Evolutionary conservation across 2,329 filamentous ascomycete species (phyloP).

Genomic region (Septoria petroselini): DNA sequence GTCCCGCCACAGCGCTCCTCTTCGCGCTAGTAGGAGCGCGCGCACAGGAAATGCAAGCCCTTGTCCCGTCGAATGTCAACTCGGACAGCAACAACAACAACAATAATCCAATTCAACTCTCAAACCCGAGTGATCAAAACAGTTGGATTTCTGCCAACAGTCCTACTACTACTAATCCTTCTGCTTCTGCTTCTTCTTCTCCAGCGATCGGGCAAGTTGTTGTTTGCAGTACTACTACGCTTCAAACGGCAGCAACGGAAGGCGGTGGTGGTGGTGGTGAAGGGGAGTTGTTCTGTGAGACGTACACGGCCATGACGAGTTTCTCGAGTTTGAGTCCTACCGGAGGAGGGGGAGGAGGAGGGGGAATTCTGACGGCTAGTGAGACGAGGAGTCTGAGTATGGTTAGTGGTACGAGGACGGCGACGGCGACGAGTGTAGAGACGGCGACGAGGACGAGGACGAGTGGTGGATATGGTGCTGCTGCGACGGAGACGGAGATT

Average conservation of each 20-base stretch:
- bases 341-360: not conserved
- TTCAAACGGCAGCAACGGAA: too few species aligned
- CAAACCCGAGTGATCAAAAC: not conserved
- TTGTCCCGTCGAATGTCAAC: not conserved
- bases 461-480: not conserved
- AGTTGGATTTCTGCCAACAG: not conserved
- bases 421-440: not conserved
- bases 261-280: too few species aligned
- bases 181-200: not conserved
- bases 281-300: not conserved
- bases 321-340: constrained; percentile 1
- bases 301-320: not conserved
- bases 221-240: constrained; percentile 2
- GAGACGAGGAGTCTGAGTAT: not conserved
- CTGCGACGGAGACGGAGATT: not conserved
- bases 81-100: not conserved
- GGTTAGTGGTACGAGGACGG: not conserved
- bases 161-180: not conserved
- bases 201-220: not conserved
- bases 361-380: constrained; percentile 11
- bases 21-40: too few species aligned
- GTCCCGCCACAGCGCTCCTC: too few species aligned
- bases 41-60: constrained; percentile 4
- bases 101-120: constrained; percentile 4
- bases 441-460: not conserved